A percentile compares a stretch with the other conserved stretches of the same genome.
Conservation (phyloP, 768 basidiomycete genomes). For the Pisolithus marmoratus region DNA sequence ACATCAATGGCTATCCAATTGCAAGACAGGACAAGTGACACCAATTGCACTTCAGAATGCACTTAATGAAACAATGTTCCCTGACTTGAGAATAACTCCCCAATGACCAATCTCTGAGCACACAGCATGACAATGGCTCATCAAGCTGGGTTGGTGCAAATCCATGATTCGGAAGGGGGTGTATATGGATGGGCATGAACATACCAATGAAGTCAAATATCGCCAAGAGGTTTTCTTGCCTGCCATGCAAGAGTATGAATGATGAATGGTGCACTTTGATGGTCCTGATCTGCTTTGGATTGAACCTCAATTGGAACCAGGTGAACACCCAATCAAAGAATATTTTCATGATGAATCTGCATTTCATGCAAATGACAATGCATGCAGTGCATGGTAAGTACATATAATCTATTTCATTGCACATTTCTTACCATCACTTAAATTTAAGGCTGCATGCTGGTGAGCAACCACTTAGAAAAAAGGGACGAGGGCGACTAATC, state of each 20-base stretch:
- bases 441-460: background rate
- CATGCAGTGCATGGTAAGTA: constrained; percentile 12
- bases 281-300: background rate
- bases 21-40: background rate
- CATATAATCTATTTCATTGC: background rate
- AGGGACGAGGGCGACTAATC: constrained; percentile 27
- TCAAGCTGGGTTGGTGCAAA: constrained; percentile 8
- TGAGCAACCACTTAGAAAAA: background rate
- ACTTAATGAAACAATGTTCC: background rate
- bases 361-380: constrained; percentile 26
- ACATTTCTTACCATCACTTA: background rate
- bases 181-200: constrained; percentile 5
- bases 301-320: background rate
- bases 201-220: too few relatives aligned
- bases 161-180: constrained; percentile 6
- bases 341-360: constrained; percentile 2
- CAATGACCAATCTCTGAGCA: background rate
- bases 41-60: background rate
- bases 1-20: background rate
- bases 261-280: too few relatives aligned
- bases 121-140: background rate
- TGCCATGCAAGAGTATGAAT: too few relatives aligned
- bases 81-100: background rate
- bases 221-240: too few relatives aligned
- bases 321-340: background rate